A percentile compares a stretch with the other conserved stretches of the same genome.
Evolutionary conservation across 2,329 filamentous ascomycete species (phyloP).

Genomic region (Pleomassaria siparia): DNA sequence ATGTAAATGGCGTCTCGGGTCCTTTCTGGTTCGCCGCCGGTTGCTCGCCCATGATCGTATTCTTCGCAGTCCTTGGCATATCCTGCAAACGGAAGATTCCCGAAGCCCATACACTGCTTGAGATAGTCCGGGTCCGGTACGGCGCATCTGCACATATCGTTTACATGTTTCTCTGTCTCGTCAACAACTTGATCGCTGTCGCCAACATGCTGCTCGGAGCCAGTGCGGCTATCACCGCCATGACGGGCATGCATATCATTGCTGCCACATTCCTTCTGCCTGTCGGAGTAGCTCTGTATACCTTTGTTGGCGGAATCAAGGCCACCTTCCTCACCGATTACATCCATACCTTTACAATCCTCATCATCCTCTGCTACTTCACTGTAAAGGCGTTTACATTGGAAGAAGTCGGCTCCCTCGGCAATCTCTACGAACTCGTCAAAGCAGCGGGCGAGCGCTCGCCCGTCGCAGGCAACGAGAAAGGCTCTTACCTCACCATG

Average conservation of each 20-base stretch:
- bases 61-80: conserved; percentile 56
- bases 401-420: conserved; percentile 52
- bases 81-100: conserved; percentile 56
- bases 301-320: conserved; percentile 17
- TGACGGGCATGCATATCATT: conserved; percentile 54
- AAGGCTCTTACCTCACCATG: conserved; percentile 60
- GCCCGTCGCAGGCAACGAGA: conserved; percentile 55
- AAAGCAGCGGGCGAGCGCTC: conserved; percentile 47
- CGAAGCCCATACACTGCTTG: conserved; percentile 57
- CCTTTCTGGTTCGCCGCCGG: conserved; percentile 60
- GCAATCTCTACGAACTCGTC: conserved; percentile 54
- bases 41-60: conserved; percentile 58
- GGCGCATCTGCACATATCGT: conserved; percentile 53
- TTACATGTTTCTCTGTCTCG: conserved; percentile 54
- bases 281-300: conserved; percentile 31
- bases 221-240: conserved; percentile 45
- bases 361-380: conserved; percentile 56
- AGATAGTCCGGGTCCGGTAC: conserved; percentile 56
- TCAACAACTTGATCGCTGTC: conserved; percentile 58
- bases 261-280: conserved; percentile 52
- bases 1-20: conserved; percentile 57
- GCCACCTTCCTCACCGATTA: conserved; percentile 52
- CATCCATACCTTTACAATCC: conserved; percentile 57
- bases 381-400: conserved; percentile 50
- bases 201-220: conserved; percentile 57